phyloP scores from a whole-genome alignment of 768 basidiomycete species.

The Sistotremastrum niveocremeum region DNA sequence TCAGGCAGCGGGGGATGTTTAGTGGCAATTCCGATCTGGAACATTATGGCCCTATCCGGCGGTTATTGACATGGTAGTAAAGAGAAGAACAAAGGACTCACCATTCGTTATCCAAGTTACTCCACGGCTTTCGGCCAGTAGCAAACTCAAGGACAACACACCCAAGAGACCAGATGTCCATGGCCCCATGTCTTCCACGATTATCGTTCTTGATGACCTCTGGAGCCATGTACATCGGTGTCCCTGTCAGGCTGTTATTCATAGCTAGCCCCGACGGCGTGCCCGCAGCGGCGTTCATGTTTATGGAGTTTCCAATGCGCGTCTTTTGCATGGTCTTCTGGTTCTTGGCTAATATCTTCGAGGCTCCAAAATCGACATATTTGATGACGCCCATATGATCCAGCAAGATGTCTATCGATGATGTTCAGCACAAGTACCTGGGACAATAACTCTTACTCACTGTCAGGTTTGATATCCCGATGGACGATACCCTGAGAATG shows the following conservation, averaged over 20 bases:
- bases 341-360: constrained; percentile 89
- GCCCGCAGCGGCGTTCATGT: background rate
- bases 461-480: constrained; percentile 97
- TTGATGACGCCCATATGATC: constrained; percentile 87
- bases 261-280: constrained; percentile 27
- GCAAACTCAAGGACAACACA: constrained; percentile 96
- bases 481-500: constrained; percentile 89
- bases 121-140: constrained; percentile 97
- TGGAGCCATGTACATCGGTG: constrained; percentile 99
- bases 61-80: background rate
- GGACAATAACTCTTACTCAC: constrained; percentile 34
- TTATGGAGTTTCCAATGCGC: constrained; percentile 28
- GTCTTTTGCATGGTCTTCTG: constrained; percentile 66
- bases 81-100: constrained; percentile 19
- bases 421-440: constrained; percentile 2
- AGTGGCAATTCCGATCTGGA: constrained; percentile 93
- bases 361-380: constrained; percentile 94
- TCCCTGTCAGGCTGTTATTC: constrained; percentile 86
- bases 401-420: constrained; percentile 72
- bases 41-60: constrained; percentile 92
- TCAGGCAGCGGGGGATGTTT: constrained; percentile 95
- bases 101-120: constrained; percentile 99
- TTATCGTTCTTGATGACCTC: constrained; percentile 95
- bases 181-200: constrained; percentile 79
- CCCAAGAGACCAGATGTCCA: constrained; percentile 97